Conservation (phyloP, 345 rosid genomes). For the Hibiscus tridactylites region DNA sequence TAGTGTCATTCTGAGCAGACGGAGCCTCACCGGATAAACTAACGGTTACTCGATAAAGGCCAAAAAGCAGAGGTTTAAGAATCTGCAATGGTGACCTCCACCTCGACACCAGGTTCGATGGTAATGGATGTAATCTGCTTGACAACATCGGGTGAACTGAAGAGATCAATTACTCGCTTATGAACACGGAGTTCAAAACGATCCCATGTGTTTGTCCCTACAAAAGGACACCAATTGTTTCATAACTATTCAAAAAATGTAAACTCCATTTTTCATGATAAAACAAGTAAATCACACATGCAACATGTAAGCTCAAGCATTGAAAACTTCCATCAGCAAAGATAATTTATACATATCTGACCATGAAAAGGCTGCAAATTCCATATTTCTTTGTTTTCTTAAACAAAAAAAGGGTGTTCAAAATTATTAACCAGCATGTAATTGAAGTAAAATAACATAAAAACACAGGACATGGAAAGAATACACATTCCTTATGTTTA, state of each 20-base stretch:
- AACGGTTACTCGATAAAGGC: background rate
- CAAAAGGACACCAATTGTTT: background rate
- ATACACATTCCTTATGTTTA: background rate
- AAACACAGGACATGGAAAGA: background rate
- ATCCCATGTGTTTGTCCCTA: constrained; percentile 76
- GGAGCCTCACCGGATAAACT: background rate
- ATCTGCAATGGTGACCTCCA: constrained; percentile 66
- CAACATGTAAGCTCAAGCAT: background rate
- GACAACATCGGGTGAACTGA: constrained; percentile 66
- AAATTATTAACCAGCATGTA: background rate
- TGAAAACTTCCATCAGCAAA: background rate
- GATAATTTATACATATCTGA: background rate
- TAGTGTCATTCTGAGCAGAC: background rate
- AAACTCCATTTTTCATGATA: too few relatives aligned
- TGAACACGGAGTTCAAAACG: constrained; percentile 67
- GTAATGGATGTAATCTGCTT: constrained; percentile 73
- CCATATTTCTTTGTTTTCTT: background rate
- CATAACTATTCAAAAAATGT: background rate
- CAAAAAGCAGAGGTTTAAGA: constrained; percentile 20
- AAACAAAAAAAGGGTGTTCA: background rate
- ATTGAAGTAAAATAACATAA: background rate
- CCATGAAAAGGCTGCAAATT: background rate
- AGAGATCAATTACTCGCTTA: constrained; percentile 70
- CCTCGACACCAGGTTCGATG: constrained; percentile 73
- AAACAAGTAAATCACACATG: background rate